Percentiles rank a stretch among this genome's conserved stretches.
phyloP scores from a whole-genome alignment of 1,139 yeast species.

The Schwanniomyces etchellsii region DNA sequence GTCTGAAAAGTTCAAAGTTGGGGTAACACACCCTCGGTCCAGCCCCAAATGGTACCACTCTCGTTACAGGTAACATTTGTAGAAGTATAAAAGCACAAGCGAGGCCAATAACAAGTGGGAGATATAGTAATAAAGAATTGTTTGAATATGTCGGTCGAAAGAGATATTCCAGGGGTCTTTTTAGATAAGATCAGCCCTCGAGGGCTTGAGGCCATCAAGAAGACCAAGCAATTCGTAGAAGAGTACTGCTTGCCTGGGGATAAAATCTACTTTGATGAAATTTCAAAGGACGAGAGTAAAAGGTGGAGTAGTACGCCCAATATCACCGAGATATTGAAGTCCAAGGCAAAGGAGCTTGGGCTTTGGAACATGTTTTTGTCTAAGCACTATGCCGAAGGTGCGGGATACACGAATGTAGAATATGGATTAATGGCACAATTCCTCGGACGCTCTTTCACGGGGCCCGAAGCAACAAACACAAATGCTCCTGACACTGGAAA shows the following conservation, averaged over 20 bases:
- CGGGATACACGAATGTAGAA: slow-evolving; percentile 62
- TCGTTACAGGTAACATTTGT: too few species aligned
- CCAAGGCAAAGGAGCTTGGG: slow-evolving; percentile 50
- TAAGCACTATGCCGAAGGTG: slow-evolving; percentile 52
- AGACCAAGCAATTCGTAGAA: slow-evolving; percentile 49
- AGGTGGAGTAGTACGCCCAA: slow-evolving; percentile 52
- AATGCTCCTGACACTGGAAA: slow-evolving; percentile 74
- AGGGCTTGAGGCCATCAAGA: slow-evolving; percentile 48
- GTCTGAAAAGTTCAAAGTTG: too few species aligned
- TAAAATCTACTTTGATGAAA: slow-evolving; percentile 33
- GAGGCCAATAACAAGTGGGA: too few species aligned
- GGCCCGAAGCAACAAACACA: slow-evolving; percentile 62
- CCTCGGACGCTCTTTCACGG: slow-evolving; percentile 52
- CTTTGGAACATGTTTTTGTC: slow-evolving; percentile 65
- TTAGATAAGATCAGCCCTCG: slow-evolving; percentile 40
- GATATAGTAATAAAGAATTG: too few species aligned
- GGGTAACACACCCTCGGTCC: too few species aligned
- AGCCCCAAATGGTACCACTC: too few species aligned
- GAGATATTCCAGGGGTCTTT: slow-evolving; percentile 42
- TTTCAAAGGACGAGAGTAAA: slow-evolving; percentile 31
- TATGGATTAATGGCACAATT: slow-evolving; percentile 69
- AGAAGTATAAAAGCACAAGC: too few species aligned
- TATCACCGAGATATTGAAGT: slow-evolving; percentile 48
- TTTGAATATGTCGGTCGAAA: slow-evolving; percentile 30
- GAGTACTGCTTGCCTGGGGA: slow-evolving; percentile 60